Evolutionary conservation across 805 yeast species (phyloP).

Genomic region (Yarrowia sp.): DNA sequence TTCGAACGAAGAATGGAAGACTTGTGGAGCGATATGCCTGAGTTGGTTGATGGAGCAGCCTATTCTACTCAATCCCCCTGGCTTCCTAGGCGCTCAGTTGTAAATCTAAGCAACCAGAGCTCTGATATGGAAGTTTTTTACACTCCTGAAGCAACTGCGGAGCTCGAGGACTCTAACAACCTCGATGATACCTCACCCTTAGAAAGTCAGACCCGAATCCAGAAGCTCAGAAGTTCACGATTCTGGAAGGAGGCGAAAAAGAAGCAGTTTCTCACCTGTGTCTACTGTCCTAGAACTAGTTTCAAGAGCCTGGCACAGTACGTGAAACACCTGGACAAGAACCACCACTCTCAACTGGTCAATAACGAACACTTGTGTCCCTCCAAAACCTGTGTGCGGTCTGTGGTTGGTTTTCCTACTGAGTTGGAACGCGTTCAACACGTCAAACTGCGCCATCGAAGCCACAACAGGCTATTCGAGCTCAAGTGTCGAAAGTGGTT

Average conservation of each 20-base stretch:
- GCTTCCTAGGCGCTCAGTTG: too few relatives aligned
- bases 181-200: too few relatives aligned
- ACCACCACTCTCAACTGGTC: neutral
- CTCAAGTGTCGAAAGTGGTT: neutral
- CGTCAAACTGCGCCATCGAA: neutral
- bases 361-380: neutral
- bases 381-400: neutral
- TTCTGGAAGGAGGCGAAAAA: neutral
- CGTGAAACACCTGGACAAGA: neutral
- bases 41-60: too few relatives aligned
- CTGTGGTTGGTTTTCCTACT: neutral
- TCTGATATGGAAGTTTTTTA: too few relatives aligned
- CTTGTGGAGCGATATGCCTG: neutral
- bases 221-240: neutral
- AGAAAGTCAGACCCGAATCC: too few relatives aligned
- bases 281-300: neutral
- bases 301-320: neutral
- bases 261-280: neutral
- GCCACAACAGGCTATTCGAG: neutral
- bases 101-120: too few relatives aligned
- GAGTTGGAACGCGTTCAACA: neutral
- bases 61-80: too few relatives aligned
- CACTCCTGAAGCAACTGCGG: too few relatives aligned
- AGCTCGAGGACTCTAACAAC: too few relatives aligned
- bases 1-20: neutral